Conservation (phyloP, 73 alveolate species). For the Paramecium sexaurelia region DNA sequence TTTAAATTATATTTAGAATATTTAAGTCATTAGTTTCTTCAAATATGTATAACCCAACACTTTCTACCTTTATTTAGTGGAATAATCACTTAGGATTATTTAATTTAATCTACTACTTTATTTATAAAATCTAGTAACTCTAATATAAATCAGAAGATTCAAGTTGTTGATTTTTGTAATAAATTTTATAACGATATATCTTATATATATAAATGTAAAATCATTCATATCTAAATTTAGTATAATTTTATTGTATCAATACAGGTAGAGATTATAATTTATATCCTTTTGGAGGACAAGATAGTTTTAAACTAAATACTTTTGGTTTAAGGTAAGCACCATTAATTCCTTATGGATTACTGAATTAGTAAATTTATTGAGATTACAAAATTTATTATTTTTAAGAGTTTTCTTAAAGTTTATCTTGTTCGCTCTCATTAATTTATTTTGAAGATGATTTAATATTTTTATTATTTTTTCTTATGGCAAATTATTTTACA, state of each 20-base stretch:
- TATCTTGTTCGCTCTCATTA: background rate
- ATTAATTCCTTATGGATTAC: background rate
- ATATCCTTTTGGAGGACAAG: slow-evolving; percentile 23
- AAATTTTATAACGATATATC: background rate
- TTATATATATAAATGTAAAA: background rate
- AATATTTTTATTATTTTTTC: background rate
- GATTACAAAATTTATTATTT: background rate
- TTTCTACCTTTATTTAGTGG: too few species aligned
- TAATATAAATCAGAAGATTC: too few species aligned
- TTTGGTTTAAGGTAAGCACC: slow-evolving; percentile 40
- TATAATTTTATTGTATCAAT: slow-evolving; percentile 34
- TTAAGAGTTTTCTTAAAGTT: background rate
- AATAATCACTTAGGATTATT: too few species aligned
- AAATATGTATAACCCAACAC: too few species aligned
- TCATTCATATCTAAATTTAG: slow-evolving; percentile 47
- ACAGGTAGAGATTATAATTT: slow-evolving; percentile 30
- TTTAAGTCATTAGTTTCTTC: too few species aligned
- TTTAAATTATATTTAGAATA: too few species aligned
- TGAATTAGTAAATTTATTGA: background rate
- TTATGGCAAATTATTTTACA: background rate
- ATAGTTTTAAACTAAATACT: slow-evolving; percentile 19
- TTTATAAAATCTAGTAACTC: too few species aligned
- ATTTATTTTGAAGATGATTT: background rate
- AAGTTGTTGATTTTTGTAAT: too few species aligned
- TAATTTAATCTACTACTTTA: too few species aligned